Conservation (phyloP, 495 filamentous ascomycete genomes). For the Xylaria bambusicola region DNA sequence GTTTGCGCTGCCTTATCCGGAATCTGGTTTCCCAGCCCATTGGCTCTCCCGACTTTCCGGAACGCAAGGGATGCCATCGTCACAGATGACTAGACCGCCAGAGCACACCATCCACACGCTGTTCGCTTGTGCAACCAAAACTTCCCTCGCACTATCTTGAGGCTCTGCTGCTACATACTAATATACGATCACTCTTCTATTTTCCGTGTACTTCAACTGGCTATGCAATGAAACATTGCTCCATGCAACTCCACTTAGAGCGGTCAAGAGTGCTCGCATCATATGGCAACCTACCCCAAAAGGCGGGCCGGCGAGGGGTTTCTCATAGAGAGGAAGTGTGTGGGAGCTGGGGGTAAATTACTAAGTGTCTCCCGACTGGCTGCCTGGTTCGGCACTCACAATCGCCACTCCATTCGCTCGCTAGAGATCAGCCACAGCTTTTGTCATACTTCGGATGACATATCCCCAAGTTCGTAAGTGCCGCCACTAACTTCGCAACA, state of each 20-base stretch:
- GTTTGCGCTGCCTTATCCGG: background rate
- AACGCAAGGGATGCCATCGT: no score
- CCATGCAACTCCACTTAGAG: slow-evolving; percentile 10
- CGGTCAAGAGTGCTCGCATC: slow-evolving; percentile 14
- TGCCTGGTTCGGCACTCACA: no score
- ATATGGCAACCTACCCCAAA: slow-evolving; percentile 14
- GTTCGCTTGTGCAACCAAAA: background rate
- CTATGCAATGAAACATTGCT: slow-evolving; percentile 8
- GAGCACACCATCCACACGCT: background rate
- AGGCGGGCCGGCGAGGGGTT: slow-evolving; percentile 12
- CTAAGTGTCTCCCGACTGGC: no score
- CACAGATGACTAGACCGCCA: background rate
- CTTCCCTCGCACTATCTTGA: background rate
- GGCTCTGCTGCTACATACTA: slow-evolving; percentile 13
- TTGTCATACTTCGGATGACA: background rate
- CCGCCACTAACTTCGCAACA: no score
- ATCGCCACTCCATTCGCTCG: no score
- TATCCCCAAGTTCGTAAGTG: background rate
- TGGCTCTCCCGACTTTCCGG: no score
- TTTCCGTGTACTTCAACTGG: background rate
- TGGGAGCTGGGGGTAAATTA: background rate
- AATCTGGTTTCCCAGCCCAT: no score
- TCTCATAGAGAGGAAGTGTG: no score
- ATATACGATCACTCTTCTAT: no score
- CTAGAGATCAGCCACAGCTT: no score